Evolutionary conservation across 805 yeast genomes (phyloP), one percentile per base, ranked within the genome.

Genomic region (Saccharomycopsis sp.): DNA sequence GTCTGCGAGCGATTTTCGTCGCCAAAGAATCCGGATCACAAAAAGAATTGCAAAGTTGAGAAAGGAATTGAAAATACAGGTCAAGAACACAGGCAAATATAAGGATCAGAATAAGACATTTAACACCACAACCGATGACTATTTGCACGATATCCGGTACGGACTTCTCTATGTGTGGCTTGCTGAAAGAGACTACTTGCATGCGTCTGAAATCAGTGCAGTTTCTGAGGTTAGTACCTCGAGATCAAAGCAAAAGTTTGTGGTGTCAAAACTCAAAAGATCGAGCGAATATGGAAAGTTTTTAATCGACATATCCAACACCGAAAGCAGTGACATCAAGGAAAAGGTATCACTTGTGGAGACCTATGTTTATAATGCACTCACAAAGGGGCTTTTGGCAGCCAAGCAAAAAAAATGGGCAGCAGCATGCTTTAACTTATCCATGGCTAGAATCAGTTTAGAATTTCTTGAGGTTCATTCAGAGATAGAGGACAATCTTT

Each of bases 161-260:
- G 93, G 85, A 38, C 75, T 78, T 47, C 71, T 90, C 24, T 70
- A 83, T n/a, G 73, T 91, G 23, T 74, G 83, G 58, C 78, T 79
- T n/a, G 84, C 87, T 1, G 98, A 94, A 70, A 80, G 97, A 67
- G 88, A 89, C 64, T 74, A 84, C 67, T 76, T 89, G 34, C 81
- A 78, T 64, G 86, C 92, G 0, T 77, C 83, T 69, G 91, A 86
- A 69, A 75, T 84, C 56, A 80, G 81, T 60, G 72, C 79, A 9
- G 70, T 78, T 53, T 70, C 82, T 61, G 89, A 82, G 61, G 76
- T 82, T 47, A 79, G 80, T 59, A 75, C 78, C 12, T 76, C 81
- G 7, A 73, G 72, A 38, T 73, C 64, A 68, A 68, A 70, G 62
- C 74, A 79, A n/a, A 78, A 78, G 57, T 79, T 85, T 60, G 72